Evolutionary conservation across 345 rosid genomes (phyloP), one percentile per base, ranked within the genome.

Genomic region (Physaria fendleri): DNA sequence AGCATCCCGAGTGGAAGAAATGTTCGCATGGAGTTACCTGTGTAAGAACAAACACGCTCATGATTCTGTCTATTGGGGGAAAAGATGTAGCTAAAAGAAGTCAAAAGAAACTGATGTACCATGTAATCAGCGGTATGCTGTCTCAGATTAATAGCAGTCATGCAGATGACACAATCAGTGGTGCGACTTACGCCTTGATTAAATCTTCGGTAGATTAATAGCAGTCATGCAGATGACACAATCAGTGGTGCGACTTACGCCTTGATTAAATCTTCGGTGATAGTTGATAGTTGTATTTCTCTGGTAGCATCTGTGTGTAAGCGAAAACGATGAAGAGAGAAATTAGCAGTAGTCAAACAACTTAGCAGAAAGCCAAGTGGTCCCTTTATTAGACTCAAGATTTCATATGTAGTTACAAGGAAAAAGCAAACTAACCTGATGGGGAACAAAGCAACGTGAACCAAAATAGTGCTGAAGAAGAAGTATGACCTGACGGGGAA

Each of bases 11-110:
- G 73, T 93, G 99, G 70, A 93, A 93, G 80, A 85, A 87, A 72
- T 93, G 99, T 41, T 89, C 95, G 52, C 99, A 89, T 4, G 99
- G 97, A 10, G 99, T 93, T 61, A 82, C 94, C 99, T 93, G 81
- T 60, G 43, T 44, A 38, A 60, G 17, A 65, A 28, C 59, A 55
- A 62, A 12, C 17, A 47, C 17, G 16, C 47, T 39, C 42, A 29
- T 55, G 39, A 70, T 47, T 54, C 28, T 45, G 10, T 47, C 17
- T 12, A 18, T 18, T 29, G 4, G 12, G n/a, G 8, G 13, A 15
- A 42, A 48, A 37, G 3, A 18, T 24, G 12, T 30, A 9, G 34
- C 25, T 23, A n/a, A 24, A 29, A 48, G 34, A 30, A 22, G 16
- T 47, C 11, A 32, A 14, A 61, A 46, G 61, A 62, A 17, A 37